Evolutionary conservation across 345 rosid species (phyloP), one percentile per base, ranked within the genome.

Genomic region (Diplotaxis tenuifolia): DNA sequence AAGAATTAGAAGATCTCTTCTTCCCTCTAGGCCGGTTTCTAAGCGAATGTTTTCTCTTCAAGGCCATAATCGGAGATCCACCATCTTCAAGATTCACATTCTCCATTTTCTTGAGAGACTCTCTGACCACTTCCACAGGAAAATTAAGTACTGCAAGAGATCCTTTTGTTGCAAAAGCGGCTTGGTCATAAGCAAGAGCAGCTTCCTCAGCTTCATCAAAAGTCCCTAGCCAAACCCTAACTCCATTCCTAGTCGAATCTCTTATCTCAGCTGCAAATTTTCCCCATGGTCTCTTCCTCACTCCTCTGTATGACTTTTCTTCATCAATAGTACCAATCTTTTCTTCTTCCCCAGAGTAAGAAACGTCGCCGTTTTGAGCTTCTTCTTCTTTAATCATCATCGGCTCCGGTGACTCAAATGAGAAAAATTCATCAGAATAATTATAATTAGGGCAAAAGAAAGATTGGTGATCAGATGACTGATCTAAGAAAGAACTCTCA

Each of bases 181-280:
- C 96, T 71, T 86, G 96, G 34, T 90, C 96, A 8, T 90, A 90
- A 27, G 93, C 96, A 21, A 86, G 38, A 53, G 96, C 96, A 0
- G 93, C 96, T 3, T 83, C 91, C 66, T 90, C 93, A 0, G 86
- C 93, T 5, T 75, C 85, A 55, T 86, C 89, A 9, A 88, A 90
- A 0, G 96, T 90, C 27, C 96, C 93, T 0, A 90, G 82, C 96
- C 96, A 90, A 47, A 90, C 93, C 75, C 96, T 76, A 7, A 75
- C 79, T 0, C 96, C 93, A 2, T 86, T 80, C 49, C 86, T 80
- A 0, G 92, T 84, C 0, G 93, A 86, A 65, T 90, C 93, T 60
- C 96, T 82, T 22, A 90, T 88, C 82, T 90, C 96, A 0, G 96
- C 96, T 1, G 93, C 96, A 6, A 12, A 88, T 27, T 86, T 86